phyloP scores from a whole-genome alignment of 2,329 filamentous ascomycete genomes.

The Plenodomus lindquistii region DNA sequence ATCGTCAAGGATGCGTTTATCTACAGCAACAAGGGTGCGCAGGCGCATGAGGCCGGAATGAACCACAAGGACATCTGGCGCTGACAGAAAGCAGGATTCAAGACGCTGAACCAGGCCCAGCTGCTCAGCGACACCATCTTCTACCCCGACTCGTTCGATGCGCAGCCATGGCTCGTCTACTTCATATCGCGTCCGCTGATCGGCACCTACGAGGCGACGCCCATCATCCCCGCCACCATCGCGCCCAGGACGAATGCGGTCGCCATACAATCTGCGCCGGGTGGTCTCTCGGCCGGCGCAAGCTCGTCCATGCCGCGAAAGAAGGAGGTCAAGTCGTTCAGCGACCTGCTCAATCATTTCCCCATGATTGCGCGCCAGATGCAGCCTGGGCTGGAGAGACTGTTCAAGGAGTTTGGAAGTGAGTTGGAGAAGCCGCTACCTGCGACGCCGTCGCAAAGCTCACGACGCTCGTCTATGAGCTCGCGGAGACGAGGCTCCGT shows the following conservation, averaged over 20 bases:
- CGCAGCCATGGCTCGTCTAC: conserved; percentile 94
- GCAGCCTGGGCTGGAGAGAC: conserved; percentile 84
- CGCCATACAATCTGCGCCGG: conserved; percentile 4
- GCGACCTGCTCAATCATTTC: conserved; percentile 86
- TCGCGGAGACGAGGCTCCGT: conserved; percentile 41
- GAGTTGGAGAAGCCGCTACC: conserved; percentile 85
- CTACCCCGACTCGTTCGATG: conserved; percentile 86
- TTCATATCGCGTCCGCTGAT: conserved; percentile 90
- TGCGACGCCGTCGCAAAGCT: conserved; percentile 62
- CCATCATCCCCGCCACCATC: conserved; percentile 65
- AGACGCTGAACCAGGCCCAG: conserved; percentile 85
- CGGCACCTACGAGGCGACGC: conserved; percentile 77
- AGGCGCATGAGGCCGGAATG: neutral
- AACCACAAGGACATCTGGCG: neutral
- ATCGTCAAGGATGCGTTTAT: conserved; percentile 92
- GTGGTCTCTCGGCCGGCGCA: conserved; percentile 25
- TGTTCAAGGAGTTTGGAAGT: conserved; percentile 86
- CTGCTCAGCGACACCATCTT: conserved; percentile 82
- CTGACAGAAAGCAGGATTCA: conserved; percentile 70
- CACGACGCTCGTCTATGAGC: conserved; percentile 36
- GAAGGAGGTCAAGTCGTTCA: conserved; percentile 89
- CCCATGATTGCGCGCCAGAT: conserved; percentile 96
- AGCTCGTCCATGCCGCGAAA: conserved; percentile 64
- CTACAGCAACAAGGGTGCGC: conserved; percentile 90
- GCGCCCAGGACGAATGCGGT: conserved; percentile 22